Evolutionary conservation across 129 eudicot genomes (phyloP), one percentile per base, ranked within the genome.

Genomic region (Artemisia annua): DNA sequence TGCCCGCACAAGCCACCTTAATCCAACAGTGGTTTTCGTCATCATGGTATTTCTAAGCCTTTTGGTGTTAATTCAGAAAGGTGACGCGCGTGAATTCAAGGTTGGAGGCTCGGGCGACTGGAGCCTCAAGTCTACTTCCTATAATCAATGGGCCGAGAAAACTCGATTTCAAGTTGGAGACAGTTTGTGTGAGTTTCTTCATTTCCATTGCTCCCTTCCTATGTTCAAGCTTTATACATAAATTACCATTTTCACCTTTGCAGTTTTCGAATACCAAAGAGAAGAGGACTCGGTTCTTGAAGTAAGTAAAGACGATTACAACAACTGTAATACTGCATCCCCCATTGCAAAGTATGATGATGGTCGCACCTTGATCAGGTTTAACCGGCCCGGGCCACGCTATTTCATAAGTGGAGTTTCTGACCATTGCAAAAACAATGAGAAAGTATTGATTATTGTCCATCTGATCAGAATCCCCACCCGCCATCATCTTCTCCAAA

Each of bases 121-220:
- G 97, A 49, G 83, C 50, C 54, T 71, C 51, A 79, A 86, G 13
- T 14, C 74, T 56, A 16, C 78, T 43, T 51, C 69, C 65, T 83
- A 72, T 55, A 85, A 81, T 85, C 85, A 86, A 49, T 91, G 97
- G 97, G 97, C 96, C 1, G 87, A 88, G 68, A 78, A 66, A 10
- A 79, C 24, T 49, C 75, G 96, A 3, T 91, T 91, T 58, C 90
- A 83, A 73, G 76, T 81, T 11, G 91, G 92, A 4, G 97, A 91
- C 79, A 69, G 84, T 5, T 19, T 91, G 2, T 58, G 97, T 88
- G 80, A 84, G 90, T 80, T 76, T 17, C 60, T 77, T 26, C 18
- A 16, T 50, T 18, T 17, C n/a, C 17, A 39, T 39, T 39, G 46
- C 11, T 39, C 46, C 43, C 26, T 20, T 56, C 12, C 26, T 12